Base-by-base conservation (phyloP, 176 grass and related monocot genomes). In the Cocos nucifera region DNA sequence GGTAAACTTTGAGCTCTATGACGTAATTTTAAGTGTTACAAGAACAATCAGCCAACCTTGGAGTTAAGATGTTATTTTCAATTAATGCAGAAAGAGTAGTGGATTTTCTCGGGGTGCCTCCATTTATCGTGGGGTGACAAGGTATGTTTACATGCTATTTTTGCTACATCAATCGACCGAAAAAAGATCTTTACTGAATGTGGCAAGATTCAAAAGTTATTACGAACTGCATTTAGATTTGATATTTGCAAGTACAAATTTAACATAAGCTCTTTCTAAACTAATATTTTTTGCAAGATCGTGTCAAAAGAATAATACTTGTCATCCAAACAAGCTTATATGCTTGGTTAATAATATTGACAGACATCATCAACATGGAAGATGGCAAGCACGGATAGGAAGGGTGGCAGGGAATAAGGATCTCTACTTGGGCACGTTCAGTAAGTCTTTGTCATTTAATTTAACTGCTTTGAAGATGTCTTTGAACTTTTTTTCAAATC, bases 391-490 rank as follows among this genome's bases (percentile, higher is more conserved):
- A 71, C 75, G 87, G 52, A 90, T 90, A 35, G 87, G 87, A 12
- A 79, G 87, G 78, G 87, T 90, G 18, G 87, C 87, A 73, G 87
- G 87, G 54, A 90, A 90, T 79, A 90, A 90, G 65, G 87, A 90
- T 56, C 87, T 90, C 49, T 90, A 90, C 61, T 67, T 90, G 69
- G 87, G 87, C 57, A 90, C 87, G 20, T 90, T 90, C 57, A 83
- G 87, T 90, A 74, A 77, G 87, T 66, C 49, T 26, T 28, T 23
- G 14, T 5, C 19, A 35, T 44, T 44, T 44, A 44, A 44, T 14
- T 44, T 9, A 44, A 44, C 35, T 12, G 9, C 8, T 44, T 44
- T 44, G 35, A 44, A 44, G 35, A 44, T 44, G 35, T 44, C 0
- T 44, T 14, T 14, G 8, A 12, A 44, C 35, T 44, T 44, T 14